Evolutionary conservation across 768 basidiomycete genomes (phyloP).

Genomic region (Gloeopeniophorella convolvens): DNA sequence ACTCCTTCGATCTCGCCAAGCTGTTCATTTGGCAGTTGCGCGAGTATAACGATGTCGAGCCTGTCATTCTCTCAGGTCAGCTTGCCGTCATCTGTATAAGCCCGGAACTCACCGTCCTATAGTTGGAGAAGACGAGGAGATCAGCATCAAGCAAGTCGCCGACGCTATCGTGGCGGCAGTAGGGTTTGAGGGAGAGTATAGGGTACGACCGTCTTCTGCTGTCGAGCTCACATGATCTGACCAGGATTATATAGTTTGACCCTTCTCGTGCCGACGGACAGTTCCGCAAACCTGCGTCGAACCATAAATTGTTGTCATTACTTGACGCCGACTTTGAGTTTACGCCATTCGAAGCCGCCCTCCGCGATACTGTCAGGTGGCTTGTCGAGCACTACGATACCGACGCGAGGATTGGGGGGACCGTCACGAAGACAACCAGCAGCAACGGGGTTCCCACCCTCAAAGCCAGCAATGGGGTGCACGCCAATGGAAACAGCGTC

Average conservation of each 20-base stretch:
- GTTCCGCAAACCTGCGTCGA: slow-evolving; percentile 94
- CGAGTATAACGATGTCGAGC: slow-evolving; percentile 89
- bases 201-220: slow-evolving; percentile 43
- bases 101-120: background rate
- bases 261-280: slow-evolving; percentile 83
- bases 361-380: slow-evolving; percentile 78
- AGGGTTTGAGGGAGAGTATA: slow-evolving; percentile 70
- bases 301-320: slow-evolving; percentile 72
- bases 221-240: background rate
- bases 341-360: slow-evolving; percentile 83
- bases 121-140: slow-evolving; percentile 93
- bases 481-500: no score
- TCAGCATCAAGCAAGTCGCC: slow-evolving; percentile 85
- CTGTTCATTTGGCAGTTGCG: slow-evolving; percentile 90
- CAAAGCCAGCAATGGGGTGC: background rate
- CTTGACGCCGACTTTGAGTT: slow-evolving; percentile 75
- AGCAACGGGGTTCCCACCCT: background rate
- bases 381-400: slow-evolving; percentile 75
- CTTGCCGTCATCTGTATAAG: slow-evolving; percentile 1
- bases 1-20: slow-evolving; percentile 92
- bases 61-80: slow-evolving; percentile 83
- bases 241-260: slow-evolving; percentile 56
- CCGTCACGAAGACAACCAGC: slow-evolving; percentile 5
- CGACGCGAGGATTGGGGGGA: slow-evolving; percentile 51
- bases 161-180: slow-evolving; percentile 87